Evolutionary conservation across 805 yeast species (phyloP), one percentile per base, ranked within the genome.

Genomic region (Yamadazyma tumulicola): DNA sequence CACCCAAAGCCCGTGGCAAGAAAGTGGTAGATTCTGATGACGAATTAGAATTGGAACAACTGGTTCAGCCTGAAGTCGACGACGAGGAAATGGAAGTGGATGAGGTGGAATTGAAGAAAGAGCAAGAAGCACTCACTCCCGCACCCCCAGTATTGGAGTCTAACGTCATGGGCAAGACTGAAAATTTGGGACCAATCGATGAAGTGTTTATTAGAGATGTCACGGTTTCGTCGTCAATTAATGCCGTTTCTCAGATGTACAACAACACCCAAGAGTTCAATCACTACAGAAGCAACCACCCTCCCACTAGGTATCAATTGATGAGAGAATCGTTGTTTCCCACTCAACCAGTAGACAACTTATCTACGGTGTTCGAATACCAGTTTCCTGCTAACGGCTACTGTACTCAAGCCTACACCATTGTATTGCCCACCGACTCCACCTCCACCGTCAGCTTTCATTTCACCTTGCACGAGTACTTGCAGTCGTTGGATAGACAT

Each of bases 181-280:
- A 47, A 11, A 52, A 57, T 5, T 40, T 46, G 6, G 55, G 55
- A 4, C 47, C 57, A n/a, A 47, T 36, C 5, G 52, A 51, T 3
- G 62, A 61, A 16, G 54, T 64, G 4, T 55, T 60, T 26, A 64
- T 72, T 13, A 67, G 61, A 39, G 59, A 61, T 38, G 48, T 64
- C 2, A 46, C 63, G 0, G 37, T 71, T 17, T 55, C 65, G 1
- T 60, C 75, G 1, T 43, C 59, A 6, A 25, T 43, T 6, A 19
- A 26, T 8, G 25, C 42, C 4, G 39, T 43, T 2, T 15, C 22
- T 4, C 48, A 44, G 29, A 23, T 41, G 2, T 26, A 23, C 14
- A 26, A 27, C 17, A 39, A 37, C 25, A 30, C 35, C 15, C 36
- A 38, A 13, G 46, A 44, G 19, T 25, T 35, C 31, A 32, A 37